Conservation (phyloP, 2,329 filamentous ascomycete genomes). For the Aspergillus eucalypticola region DNA sequence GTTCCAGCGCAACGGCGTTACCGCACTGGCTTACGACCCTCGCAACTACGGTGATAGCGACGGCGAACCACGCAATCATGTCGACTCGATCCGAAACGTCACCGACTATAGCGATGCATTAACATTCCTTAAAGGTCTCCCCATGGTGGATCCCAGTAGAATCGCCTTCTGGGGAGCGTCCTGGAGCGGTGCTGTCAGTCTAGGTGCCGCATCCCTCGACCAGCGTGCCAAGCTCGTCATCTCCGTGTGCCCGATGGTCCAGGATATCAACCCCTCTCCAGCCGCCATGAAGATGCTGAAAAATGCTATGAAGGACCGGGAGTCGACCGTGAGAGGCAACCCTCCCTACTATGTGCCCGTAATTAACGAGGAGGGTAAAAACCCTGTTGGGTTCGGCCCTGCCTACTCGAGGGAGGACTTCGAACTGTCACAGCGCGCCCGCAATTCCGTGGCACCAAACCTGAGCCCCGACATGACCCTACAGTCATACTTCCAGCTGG, state of each 20-base stretch:
- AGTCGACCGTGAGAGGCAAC: conserved; percentile 44
- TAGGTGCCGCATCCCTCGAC: conserved; percentile 35
- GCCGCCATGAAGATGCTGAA: conserved; percentile 27
- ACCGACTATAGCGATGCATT: conserved; percentile 43
- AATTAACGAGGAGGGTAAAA: conserved; percentile 38
- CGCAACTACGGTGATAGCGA: conserved; percentile 35
- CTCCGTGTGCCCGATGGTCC: conserved; percentile 24
- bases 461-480: conserved; percentile 29
- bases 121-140: conserved; percentile 31
- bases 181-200: conserved; percentile 28
- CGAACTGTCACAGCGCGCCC: conserved; percentile 20
- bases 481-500: conserved; percentile 34
- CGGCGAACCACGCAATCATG: conserved; percentile 36
- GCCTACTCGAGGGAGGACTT: conserved; percentile 12
- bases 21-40: conserved; percentile 37
- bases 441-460: conserved; percentile 12
- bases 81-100: conserved; percentile 34
- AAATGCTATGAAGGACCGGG: conserved; percentile 40
- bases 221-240: conserved; percentile 30
- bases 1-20: conserved; percentile 27
- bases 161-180: conserved; percentile 44
- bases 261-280: conserved; percentile 10
- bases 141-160: conserved; percentile 31
- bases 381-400: conserved; percentile 37
- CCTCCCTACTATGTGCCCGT: conserved; percentile 39